Conservation (phyloP, 768 basidiomycete genomes). For the Phlebiopsis gigantea region DNA sequence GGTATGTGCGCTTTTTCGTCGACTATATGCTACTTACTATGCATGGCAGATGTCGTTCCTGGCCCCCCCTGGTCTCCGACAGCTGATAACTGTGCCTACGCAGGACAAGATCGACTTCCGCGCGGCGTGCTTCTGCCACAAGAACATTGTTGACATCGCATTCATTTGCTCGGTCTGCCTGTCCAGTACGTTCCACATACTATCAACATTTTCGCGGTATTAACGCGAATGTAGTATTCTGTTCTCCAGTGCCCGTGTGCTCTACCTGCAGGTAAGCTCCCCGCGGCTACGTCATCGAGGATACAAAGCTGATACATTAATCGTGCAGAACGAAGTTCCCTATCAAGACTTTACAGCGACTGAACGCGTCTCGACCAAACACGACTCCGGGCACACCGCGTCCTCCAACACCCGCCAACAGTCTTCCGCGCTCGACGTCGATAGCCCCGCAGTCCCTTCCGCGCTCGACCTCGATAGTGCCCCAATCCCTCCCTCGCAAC, state of each 20-base stretch:
- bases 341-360: constrained; percentile 81
- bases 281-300: neutral
- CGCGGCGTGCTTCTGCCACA: constrained; percentile 98
- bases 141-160: constrained; percentile 92
- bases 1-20: constrained; percentile 29
- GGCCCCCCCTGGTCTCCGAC: constrained; percentile 64
- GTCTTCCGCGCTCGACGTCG: constrained; percentile 12
- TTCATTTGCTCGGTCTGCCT: constrained; percentile 99
- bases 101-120: constrained; percentile 96
- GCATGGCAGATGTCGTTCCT: constrained; percentile 77
- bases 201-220: neutral
- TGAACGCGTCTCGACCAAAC: constrained; percentile 48
- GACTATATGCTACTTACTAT: constrained; percentile 15
- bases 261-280: constrained; percentile 81
- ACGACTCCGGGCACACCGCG: constrained; percentile 8
- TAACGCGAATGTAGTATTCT: constrained; percentile 62
- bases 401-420: constrained; percentile 4
- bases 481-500: neutral
- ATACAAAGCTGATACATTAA: no score
- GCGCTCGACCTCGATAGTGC: constrained; percentile 8
- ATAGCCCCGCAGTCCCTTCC: constrained; percentile 2
- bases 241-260: constrained; percentile 89
- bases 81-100: constrained; percentile 76
- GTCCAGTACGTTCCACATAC: constrained; percentile 61
- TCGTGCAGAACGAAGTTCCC: constrained; percentile 89